Evolutionary conservation across 129 eudicot genomes (phyloP).

Genomic region (Deinandra increscens): DNA sequence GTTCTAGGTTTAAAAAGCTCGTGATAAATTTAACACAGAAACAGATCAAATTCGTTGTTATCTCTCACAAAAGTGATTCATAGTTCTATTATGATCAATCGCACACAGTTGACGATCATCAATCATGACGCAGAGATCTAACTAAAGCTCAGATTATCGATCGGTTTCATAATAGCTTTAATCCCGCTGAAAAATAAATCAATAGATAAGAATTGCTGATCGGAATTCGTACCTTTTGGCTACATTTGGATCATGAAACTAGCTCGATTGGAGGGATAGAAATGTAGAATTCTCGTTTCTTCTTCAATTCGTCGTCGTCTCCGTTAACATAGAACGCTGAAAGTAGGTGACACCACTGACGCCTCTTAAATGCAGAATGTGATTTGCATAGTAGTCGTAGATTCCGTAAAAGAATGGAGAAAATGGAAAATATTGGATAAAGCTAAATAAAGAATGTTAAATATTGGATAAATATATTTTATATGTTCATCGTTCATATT

Average conservation of each 20-base stretch:
- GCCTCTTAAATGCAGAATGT: not conserved
- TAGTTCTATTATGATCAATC: not conserved
- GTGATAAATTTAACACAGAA: not conserved
- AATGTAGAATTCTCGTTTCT: not conserved
- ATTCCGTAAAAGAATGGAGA: not conserved
- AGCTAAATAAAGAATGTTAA: not conserved
- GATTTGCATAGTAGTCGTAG: not conserved
- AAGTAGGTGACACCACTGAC: not conserved
- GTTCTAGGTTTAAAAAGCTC: not conserved
- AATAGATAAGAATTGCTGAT: not conserved
- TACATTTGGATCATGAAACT: constrained; percentile 6
- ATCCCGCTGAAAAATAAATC: not conserved
- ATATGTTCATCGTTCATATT: too few relatives aligned
- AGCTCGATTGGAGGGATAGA: not conserved
- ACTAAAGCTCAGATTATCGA: not conserved
- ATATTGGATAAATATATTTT: too few relatives aligned
- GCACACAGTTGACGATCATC: not conserved
- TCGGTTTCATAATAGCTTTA: not conserved
- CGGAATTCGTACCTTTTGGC: constrained; percentile 1
- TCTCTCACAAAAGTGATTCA: not conserved
- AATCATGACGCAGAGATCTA: not conserved
- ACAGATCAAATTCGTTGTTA: not conserved
- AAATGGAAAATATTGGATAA: constrained; percentile 3
- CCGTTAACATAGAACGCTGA: not conserved
- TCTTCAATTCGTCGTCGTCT: not conserved